Percentiles rank a stretch among this genome's conserved stretches.
Evolutionary conservation across 2,329 filamentous ascomycete species (phyloP).

Genomic region (Calonectria naviculata): DNA sequence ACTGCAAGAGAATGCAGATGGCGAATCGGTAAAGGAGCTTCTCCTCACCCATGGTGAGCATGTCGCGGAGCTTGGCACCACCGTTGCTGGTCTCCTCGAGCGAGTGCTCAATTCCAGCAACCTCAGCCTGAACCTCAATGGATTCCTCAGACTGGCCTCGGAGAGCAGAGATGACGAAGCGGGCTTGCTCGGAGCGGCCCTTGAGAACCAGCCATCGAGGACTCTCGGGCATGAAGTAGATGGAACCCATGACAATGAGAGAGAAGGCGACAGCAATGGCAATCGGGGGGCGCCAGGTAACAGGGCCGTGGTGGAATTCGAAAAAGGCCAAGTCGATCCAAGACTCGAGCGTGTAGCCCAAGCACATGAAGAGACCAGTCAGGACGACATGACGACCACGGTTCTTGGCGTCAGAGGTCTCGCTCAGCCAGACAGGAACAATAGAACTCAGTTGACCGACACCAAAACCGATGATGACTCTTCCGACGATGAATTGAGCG

Average conservation of each 20-base stretch:
- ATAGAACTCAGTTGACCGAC: constrained; percentile 64
- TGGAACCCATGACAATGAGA: constrained; percentile 42
- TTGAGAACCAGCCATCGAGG: constrained; percentile 49
- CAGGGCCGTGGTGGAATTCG: constrained; percentile 40
- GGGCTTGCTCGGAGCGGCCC: constrained; percentile 43
- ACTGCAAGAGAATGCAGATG: constrained; percentile 43
- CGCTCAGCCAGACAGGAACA: constrained; percentile 65
- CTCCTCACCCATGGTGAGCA: constrained; percentile 60
- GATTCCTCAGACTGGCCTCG: constrained; percentile 49
- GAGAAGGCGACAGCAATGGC: constrained; percentile 46
- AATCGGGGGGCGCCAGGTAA: constrained; percentile 47
- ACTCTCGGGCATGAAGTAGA: constrained; percentile 49
- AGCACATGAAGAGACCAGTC: constrained; percentile 61
- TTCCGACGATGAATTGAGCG: constrained; percentile 50
- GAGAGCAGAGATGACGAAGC: constrained; percentile 48
- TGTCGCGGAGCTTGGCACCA: constrained; percentile 52
- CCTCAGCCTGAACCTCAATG: constrained; percentile 51
- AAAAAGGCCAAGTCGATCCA: constrained; percentile 58
- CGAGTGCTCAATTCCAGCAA: constrained; percentile 58
- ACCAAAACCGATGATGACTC: constrained; percentile 64
- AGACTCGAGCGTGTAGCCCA: constrained; percentile 50
- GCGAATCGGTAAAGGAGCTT: constrained; percentile 58
- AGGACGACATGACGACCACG: constrained; percentile 59
- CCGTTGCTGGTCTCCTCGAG: constrained; percentile 53
- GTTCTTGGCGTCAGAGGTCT: constrained; percentile 59